Base-by-base conservation (phyloP, 2,329 filamentous ascomycete genomes). In the Coccinonectria pachysandricola region DNA sequence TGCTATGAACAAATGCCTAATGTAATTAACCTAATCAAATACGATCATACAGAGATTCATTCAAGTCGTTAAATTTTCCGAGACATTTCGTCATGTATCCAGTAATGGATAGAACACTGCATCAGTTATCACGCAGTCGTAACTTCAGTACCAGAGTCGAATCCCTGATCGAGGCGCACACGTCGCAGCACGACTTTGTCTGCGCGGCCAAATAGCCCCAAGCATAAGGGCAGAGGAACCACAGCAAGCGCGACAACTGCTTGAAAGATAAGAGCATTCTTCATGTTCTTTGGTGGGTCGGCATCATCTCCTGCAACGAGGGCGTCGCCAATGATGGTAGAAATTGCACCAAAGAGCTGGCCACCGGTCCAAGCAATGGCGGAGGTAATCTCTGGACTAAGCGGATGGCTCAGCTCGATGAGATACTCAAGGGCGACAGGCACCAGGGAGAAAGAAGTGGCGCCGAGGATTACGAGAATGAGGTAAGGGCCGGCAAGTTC, bases 351-450 rank as follows among this genome's bases (percentile, higher is more conserved):
- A 1, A 92, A 57, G 6, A 95, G 56, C 60, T 96, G 88, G 0
- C 91, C 88, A 5, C 79, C 79, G 1, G 73, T 71, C 91, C 91
- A 96, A 45, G 79, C 82, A 12, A 92, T 63, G 15, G 82, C 85
- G 35, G 75, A 82, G 1, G 82, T 83, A 22, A 95, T 71, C 56
- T 93, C 88, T 0, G 91, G 87, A 20, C 75, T 79, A 14, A 92
- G 74, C 0, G 91, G 91, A 46, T 91, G 83, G 5, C 81, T 86
- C 32, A 94, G 70, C 52, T 96, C 85, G 26, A 83, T 82, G 10
- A 95, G 62, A 42, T 81, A 86, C 56, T 98, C 91, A 25, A 96
- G 68, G 5, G 76, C 81, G 19, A 94, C 71, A 3, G 91, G 91
- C 1, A 96, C 67, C 3, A 96, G 60, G 12, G 69, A 69, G 56